Base-by-base conservation (phyloP, 768 basidiomycete species). In the Leccinum variicolor region DNA sequence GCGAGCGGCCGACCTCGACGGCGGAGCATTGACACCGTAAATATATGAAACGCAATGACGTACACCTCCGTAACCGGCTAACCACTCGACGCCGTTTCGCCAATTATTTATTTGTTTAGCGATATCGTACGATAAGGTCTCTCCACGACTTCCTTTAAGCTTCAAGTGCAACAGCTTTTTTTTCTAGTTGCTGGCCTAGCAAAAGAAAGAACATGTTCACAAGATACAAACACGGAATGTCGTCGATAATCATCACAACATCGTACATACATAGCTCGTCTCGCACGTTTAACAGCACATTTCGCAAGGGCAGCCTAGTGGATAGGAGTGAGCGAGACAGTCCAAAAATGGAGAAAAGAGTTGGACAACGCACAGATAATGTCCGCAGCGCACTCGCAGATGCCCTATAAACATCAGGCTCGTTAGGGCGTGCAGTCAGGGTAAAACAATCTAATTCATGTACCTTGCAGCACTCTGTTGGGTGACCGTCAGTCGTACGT, bases 261-360 rank as follows among this genome's bases (percentile, higher is more conserved):
- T 39, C 13, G 14, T 61, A 64, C 60, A 66, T 4, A 25, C 0
- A 39, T 31, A 26, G 1, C 33, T 45, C 23, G 31, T 13, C 19
- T 36, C n/a, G 13, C 4, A 6, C 43, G 55, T 48, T 76, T 76
- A 86, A 69, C 86, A 89, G 69, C 83, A 84, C 82, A 89, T 82
- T 75, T 90, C 88, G 76, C 88, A 90, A 9, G 88, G 88, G 78
- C 87, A 90, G 73, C 87, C 87, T 89, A 61, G 6, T n/a, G 53
- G 0, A 6, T 9, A 28, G 3, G 15, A 8, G 8, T 62, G 46
- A 68, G 60, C 3, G 5, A 25, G 19, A 52, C 9, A 0, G 17
- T 39, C 17, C 17, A 7, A 49, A 13, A 46, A 14, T 15, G 19
- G 17, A 14, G 4, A 31, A n/a, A 3, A 13, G 2, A 28, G 26